Evolutionary conservation across 257 asterid genomes (phyloP).

Genomic region (Cynanchum wilfordii): DNA sequence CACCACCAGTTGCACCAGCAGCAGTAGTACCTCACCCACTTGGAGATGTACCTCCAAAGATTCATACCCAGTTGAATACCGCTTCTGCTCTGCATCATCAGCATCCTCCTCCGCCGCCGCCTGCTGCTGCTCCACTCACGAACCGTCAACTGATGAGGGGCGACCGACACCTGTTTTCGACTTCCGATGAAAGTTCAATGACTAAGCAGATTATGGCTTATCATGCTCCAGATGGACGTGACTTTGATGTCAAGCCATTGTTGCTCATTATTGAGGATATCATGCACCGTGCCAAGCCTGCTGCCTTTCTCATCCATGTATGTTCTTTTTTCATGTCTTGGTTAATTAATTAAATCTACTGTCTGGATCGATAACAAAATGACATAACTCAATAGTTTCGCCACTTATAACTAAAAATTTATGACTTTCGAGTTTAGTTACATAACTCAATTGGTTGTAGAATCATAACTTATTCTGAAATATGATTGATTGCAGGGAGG

Average conservation of each 20-base stretch:
- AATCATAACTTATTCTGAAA: no score
- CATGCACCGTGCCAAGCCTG: constrained; percentile 37
- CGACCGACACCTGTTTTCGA: constrained; percentile 34
- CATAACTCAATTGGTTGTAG: no score
- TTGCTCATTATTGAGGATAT: constrained; percentile 55
- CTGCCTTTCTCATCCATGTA: constrained; percentile 21
- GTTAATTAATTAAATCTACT: not conserved
- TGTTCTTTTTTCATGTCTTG: not conserved
- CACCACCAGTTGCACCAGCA: not conserved
- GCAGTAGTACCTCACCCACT: not conserved
- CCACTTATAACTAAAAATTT: no score
- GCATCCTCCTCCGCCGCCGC: constrained; percentile 3
- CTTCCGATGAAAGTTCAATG: constrained; percentile 51
- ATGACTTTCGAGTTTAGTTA: no score
- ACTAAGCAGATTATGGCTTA: constrained; percentile 41
- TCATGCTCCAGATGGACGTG: constrained; percentile 52
- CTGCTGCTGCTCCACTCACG: constrained; percentile 13
- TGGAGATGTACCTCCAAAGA: constrained; percentile 13
- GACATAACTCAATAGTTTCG: no score
- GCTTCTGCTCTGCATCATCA: not conserved
- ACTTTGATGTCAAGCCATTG: constrained; percentile 49
- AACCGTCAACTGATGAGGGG: constrained; percentile 26
- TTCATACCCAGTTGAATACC: not conserved
- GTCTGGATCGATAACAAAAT: no score
- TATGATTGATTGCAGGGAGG: constrained; percentile 21